These are phyloP conservation scores for Starmera stellimalicola DNA, from an alignment of 1,139 yeast genomes.

Conservation along the genomic window DNA sequence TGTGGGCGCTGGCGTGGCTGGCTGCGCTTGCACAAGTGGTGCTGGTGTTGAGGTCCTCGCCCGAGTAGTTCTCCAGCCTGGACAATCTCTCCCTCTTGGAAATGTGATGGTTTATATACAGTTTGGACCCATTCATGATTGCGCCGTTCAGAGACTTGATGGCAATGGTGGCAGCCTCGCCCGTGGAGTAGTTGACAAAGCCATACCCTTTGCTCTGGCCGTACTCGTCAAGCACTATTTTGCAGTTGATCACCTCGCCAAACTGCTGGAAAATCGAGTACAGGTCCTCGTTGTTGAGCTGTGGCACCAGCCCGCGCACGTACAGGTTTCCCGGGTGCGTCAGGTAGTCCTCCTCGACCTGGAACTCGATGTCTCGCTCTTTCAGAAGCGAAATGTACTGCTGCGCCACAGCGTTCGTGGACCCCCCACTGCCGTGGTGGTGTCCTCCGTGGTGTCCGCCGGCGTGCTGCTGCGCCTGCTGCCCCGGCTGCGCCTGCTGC, in stretches of 20 bases:
- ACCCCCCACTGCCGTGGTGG: no score
- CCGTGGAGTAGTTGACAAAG: conserved; percentile 33
- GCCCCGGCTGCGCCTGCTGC: no score
- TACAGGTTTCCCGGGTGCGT: conserved; percentile 62
- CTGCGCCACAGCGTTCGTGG: no score
- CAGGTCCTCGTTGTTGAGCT: conserved; percentile 30
- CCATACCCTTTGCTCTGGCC: conserved; percentile 39
- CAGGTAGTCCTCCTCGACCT: conserved; percentile 33
- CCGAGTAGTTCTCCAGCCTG: conserved; percentile 22
- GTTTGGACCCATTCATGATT: conserved; percentile 26
- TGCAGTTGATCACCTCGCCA: conserved; percentile 35
- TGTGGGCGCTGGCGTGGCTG: conserved; percentile 6
- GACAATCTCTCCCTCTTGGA: conserved; percentile 39
- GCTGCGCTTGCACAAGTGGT: neutral
- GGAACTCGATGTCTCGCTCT: no score
- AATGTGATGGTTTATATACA: conserved; percentile 41
- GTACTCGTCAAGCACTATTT: conserved; percentile 32
- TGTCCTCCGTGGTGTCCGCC: no score
- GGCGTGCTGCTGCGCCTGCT: no score
- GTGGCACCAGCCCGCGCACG: conserved; percentile 38
- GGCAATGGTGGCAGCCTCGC: conserved; percentile 34
- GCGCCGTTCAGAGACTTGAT: conserved; percentile 33
- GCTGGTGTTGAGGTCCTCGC: no score
- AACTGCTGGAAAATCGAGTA: conserved; percentile 29
- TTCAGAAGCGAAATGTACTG: no score